Percentiles rank a stretch among this genome's conserved stretches.
These are phyloP conservation scores for Hygrocybe punicea DNA, from an alignment of 768 basidiomycete genomes.

Conservation along the genomic window DNA sequence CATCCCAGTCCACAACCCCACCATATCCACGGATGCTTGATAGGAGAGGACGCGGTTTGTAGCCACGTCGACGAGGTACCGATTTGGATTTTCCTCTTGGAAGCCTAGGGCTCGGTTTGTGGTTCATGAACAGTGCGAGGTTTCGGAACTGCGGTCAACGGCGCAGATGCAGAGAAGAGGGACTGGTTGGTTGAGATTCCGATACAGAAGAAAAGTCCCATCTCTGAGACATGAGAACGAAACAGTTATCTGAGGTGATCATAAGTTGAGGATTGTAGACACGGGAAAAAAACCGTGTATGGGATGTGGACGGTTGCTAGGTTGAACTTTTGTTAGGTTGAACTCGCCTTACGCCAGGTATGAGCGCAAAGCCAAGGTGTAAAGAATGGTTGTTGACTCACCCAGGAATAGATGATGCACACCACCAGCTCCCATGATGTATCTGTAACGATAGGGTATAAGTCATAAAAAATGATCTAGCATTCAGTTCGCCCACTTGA, in stretches of 20 bases:
- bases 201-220: slow-evolving; percentile 87
- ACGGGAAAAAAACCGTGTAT: slow-evolving; percentile 35
- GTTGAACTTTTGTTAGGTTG: slow-evolving; percentile 66
- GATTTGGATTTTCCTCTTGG: slow-evolving; percentile 51
- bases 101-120: slow-evolving; percentile 88
- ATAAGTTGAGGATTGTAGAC: slow-evolving; percentile 3
- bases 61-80: slow-evolving; percentile 83
- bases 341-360: slow-evolving; percentile 58
- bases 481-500: no score
- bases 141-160: slow-evolving; percentile 80
- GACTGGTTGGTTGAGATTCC: slow-evolving; percentile 92
- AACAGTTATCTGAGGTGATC: slow-evolving; percentile 65
- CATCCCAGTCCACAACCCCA: slow-evolving; percentile 84
- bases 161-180: slow-evolving; percentile 57
- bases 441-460: no score
- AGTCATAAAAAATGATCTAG: no score
- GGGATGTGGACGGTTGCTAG: slow-evolving; percentile 74
- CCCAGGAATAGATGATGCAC: no score
- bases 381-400: no score
- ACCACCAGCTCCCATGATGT: no score
- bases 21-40: slow-evolving; percentile 80
- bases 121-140: slow-evolving; percentile 80
- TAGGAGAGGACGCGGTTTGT: slow-evolving; percentile 77
- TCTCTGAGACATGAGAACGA: slow-evolving; percentile 90
- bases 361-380: no score